Base-by-base conservation (phyloP, 108 stramenopile genomes). In the Nitzschia sp. region DNA sequence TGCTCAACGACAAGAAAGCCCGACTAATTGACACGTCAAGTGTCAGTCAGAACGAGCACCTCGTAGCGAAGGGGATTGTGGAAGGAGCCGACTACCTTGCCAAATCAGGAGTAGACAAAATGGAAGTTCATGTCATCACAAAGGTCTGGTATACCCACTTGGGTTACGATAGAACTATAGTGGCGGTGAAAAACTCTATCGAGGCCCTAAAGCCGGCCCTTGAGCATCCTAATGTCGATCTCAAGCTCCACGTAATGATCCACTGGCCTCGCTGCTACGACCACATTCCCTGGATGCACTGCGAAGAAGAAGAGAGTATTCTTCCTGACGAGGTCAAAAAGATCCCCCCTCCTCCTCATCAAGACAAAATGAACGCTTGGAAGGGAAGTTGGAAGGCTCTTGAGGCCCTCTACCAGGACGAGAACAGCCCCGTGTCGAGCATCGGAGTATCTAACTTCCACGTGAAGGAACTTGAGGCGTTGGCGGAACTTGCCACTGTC, bases 61-160 rank as follows among this genome's bases (percentile, higher is more conserved):
- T 85, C 17, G 77, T 94, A 35, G 85, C 85, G 0, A 41, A 82
- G 45, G 90, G 87, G 1, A 82, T 94, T 27, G 71, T 71, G 6
- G 70, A 78, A 28, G 73, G 73, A 45, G 53, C 57, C 46, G 74
- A 66, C 9, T 53, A 52, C 32, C 28, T 71, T 28, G 41, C 32
- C 15, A 41, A 41, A 8, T 22, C 60, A 9, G 55, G 66, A 68
- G 54, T 13, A 21, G 23, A 52, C 25, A 48, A 68, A 41, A 29
- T 60, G 13, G 77, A 73, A 50, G 63, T 94, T 16, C 93, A 94
- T 57, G 80, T 94, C 2, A 80, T 92, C 15, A 92, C 93, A n/a
- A 94, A 95, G 63, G 87, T 95, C 0, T 95, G 94, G 94, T 95
- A 93, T 58, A 92, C 94, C n/a, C 80, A 95, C 70, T 53, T 95